phyloP scores from a whole-genome alignment of 2,329 filamentous ascomycete species.

The Magnaporthiopsis poae region DNA sequence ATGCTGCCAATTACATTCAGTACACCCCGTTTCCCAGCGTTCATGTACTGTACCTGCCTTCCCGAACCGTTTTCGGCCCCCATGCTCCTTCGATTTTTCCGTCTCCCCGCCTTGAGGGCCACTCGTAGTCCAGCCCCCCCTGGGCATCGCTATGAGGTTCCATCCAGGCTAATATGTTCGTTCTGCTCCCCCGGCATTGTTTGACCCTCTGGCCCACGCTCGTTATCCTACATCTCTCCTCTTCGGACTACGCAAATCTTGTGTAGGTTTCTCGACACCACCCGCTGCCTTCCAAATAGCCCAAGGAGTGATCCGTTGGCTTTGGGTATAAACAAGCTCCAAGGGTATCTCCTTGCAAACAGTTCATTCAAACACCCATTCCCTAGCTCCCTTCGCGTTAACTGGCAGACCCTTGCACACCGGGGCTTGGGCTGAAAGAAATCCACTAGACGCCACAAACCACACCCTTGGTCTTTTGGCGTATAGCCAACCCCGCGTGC shows the following conservation, averaged over 20 bases:
- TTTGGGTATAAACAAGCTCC: neutral
- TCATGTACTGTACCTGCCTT: neutral
- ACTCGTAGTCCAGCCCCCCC: neutral
- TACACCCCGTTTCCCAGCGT: too few species aligned
- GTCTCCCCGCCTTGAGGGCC: too few species aligned
- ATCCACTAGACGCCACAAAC: neutral
- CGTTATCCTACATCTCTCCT: too few species aligned
- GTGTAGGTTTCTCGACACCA: too few species aligned
- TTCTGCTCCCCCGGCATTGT: too few species aligned
- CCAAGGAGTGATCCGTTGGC: neutral
- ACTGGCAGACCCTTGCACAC: neutral
- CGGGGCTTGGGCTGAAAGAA: neutral
- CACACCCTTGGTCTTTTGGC: neutral
- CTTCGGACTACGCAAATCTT: too few species aligned
- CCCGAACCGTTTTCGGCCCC: neutral
- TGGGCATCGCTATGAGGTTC: neutral
- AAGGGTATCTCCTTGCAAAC: neutral
- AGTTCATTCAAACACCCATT: neutral
- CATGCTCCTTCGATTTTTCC: neutral
- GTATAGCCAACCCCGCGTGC: neutral
- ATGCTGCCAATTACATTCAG: neutral
- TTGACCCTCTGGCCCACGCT: too few species aligned
- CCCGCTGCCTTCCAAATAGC: too few species aligned
- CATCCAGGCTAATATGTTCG: neutral
- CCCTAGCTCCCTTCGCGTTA: slow-evolving; percentile 8